Conservation (phyloP, 371 early-diverging fungal species). For the Dinochytrium kinnereticum region DNA sequence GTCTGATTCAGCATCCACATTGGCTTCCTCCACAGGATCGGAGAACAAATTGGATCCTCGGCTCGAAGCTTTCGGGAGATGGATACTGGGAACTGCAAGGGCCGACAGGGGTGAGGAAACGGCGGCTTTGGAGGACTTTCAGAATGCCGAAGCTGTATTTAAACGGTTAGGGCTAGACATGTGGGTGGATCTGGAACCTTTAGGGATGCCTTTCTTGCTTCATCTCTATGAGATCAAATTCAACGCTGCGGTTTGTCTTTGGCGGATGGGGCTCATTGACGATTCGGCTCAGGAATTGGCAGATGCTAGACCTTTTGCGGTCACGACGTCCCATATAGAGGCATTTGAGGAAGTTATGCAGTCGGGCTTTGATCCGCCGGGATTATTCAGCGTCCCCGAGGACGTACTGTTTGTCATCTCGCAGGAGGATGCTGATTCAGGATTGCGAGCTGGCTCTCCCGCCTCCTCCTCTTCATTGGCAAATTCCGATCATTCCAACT, state of each 20-base stretch:
- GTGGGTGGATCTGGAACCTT: not conserved
- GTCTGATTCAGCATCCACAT: not conserved
- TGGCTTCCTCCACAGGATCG: not conserved
- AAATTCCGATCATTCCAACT: too few species aligned
- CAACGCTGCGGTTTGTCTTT: conserved; percentile 23
- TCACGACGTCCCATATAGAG: conserved; percentile 5
- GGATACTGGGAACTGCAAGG: conserved; percentile 6
- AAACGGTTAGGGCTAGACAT: not conserved
- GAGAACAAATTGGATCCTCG: not conserved
- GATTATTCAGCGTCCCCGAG: conserved; percentile 12
- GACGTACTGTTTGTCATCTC: not conserved
- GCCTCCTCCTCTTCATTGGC: too few species aligned
- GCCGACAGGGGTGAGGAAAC: not conserved
- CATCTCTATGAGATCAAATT: conserved; percentile 21
- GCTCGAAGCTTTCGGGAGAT: not conserved
- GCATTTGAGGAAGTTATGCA: conserved; percentile 20
- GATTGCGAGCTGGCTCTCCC: too few species aligned
- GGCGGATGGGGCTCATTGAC: conserved; percentile 21
- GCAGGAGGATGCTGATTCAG: too few species aligned
- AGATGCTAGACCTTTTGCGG: conserved; percentile 16
- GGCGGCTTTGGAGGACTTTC: conserved; percentile 11
- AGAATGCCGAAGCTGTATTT: not conserved
- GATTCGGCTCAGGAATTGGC: conserved; percentile 26
- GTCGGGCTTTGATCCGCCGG: conserved; percentile 26
- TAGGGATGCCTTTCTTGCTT: conserved; percentile 5